Evolutionary conservation across 495 filamentous ascomycete species (phyloP).

Genomic region (Evernia prunastri): DNA sequence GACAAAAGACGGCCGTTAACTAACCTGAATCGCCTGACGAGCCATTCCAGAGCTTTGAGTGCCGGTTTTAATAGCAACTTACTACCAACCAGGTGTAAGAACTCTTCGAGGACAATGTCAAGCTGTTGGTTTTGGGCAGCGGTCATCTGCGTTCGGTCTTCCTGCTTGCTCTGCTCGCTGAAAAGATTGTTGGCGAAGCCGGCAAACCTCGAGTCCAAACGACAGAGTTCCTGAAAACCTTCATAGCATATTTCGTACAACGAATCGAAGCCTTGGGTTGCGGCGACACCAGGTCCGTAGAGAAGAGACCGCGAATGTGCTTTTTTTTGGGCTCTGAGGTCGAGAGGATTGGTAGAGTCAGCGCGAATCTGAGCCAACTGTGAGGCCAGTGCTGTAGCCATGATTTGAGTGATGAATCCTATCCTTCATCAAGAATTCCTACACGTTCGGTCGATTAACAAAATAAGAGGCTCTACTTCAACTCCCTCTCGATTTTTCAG

Average conservation of each 20-base stretch:
- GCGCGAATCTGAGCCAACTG: constrained; percentile 76
- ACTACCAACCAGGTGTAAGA: constrained; percentile 70
- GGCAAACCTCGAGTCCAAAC: constrained; percentile 68
- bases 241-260: constrained; percentile 81
- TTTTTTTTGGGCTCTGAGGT: constrained; percentile 82
- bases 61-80: constrained; percentile 75
- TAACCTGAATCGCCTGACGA: constrained; percentile 84
- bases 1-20: constrained; percentile 16
- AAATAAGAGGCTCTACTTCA: too few species aligned
- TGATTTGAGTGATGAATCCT: constrained; percentile 31
- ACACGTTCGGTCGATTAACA: background rate
- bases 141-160: constrained; percentile 82
- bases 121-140: constrained; percentile 71
- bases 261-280: constrained; percentile 78
- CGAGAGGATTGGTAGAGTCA: constrained; percentile 69
- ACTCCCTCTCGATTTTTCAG: too few species aligned
- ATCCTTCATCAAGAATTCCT: constrained; percentile 8
- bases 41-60: constrained; percentile 88
- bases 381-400: constrained; percentile 71
- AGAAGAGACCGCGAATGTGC: constrained; percentile 87
- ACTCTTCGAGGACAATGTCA: constrained; percentile 67
- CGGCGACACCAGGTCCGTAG: constrained; percentile 74
- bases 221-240: constrained; percentile 84
- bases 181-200: constrained; percentile 68
- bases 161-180: constrained; percentile 80